A percentile compares a stretch with the other conserved stretches of the same genome.
Conservation (phyloP, 495 filamentous ascomycete species). For the Talaromyces ruber region DNA sequence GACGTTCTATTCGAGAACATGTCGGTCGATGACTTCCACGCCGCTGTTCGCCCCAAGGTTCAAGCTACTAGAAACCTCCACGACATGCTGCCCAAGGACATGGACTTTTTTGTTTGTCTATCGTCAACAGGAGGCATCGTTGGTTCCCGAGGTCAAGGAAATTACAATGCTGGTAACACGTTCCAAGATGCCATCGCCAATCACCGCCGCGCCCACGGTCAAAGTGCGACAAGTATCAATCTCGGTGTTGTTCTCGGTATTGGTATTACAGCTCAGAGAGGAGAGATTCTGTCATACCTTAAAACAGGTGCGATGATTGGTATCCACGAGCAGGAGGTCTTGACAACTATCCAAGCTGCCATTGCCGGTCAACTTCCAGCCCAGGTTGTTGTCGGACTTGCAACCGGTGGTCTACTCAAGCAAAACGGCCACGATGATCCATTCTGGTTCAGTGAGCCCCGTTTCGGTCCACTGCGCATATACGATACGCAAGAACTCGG, state of each 20-base stretch:
- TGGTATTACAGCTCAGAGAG: background rate
- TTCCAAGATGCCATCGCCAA: constrained; percentile 13
- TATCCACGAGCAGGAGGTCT: background rate
- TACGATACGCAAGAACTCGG: background rate
- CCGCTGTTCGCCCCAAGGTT: background rate
- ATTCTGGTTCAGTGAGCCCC: background rate
- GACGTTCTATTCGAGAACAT: constrained; percentile 21
- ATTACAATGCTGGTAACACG: constrained; percentile 6
- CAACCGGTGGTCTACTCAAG: background rate
- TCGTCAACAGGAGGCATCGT: constrained; percentile 8
- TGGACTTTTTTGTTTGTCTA: constrained; percentile 18
- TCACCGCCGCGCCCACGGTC: background rate
- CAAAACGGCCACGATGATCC: background rate
- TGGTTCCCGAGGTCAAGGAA: background rate
- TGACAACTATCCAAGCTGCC: background rate
- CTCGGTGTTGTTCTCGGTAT: background rate
- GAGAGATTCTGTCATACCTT: background rate
- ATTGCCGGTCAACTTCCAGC: background rate
- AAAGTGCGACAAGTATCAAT: background rate
- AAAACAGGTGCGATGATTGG: background rate
- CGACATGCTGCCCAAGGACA: constrained; percentile 24
- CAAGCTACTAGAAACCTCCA: constrained; percentile 41
- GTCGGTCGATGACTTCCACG: constrained; percentile 9
- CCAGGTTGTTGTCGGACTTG: background rate
- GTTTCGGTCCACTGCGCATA: background rate